These are phyloP conservation scores for Picea abies DNA, from an alignment of 83 land plant species.

Conservation along the genomic window DNA sequence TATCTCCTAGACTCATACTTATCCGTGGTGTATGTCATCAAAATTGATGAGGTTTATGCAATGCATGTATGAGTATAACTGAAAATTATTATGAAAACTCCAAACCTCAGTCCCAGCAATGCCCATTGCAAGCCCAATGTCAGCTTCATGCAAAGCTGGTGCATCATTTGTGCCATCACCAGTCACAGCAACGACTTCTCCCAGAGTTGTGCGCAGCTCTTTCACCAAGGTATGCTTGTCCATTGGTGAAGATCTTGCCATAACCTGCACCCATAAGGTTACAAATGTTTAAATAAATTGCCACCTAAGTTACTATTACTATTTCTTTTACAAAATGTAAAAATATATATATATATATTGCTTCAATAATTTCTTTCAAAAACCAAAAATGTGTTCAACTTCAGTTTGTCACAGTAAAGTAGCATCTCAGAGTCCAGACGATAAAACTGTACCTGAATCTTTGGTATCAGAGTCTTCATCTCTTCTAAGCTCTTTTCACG, in stretches of 20 bases:
- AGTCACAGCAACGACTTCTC: conserved; percentile 76
- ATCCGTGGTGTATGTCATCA: not conserved
- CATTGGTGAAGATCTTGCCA: conserved; percentile 72
- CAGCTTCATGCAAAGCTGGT: conserved; percentile 73
- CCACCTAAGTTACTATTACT: not conserved
- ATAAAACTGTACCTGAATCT: not conserved
- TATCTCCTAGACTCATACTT: not conserved
- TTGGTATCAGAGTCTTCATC: too few relatives aligned
- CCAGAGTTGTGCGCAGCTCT: conserved; percentile 35
- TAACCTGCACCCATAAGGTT: conserved; percentile 39
- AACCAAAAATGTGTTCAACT: not conserved
- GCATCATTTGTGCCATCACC: conserved; percentile 31
- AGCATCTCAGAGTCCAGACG: not conserved
- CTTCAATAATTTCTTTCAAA: not conserved
- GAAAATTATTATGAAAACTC: not conserved
- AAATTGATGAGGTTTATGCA: not conserved
- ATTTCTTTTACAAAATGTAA: not conserved
- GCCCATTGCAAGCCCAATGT: conserved; percentile 83
- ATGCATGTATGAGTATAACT: not conserved
- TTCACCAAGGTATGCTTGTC: conserved; percentile 59
- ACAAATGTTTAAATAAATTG: not conserved
- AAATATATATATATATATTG: not conserved
- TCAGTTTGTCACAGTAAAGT: not conserved
- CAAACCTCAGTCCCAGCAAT: conserved; percentile 76
- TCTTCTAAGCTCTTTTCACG: too few relatives aligned